A percentile compares a stretch with the other conserved stretches of the same genome.
phyloP scores from a whole-genome alignment of 352 stramenopile species.

The Globisporangium splendens region DNA sequence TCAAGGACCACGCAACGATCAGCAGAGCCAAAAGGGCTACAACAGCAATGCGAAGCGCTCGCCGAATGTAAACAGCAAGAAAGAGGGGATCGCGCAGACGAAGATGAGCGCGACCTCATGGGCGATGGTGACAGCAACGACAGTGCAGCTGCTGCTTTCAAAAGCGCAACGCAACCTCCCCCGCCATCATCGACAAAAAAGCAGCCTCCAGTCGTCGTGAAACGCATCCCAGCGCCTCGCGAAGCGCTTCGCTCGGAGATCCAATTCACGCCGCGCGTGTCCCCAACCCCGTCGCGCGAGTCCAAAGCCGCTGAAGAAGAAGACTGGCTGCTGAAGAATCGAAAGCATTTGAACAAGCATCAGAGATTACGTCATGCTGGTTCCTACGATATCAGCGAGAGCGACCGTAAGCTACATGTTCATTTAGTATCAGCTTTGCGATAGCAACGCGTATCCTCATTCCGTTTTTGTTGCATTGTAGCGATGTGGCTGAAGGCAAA shows the following conservation, averaged over 20 bases:
- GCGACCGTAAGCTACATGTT: constrained; percentile 44
- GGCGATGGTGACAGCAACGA: neutral
- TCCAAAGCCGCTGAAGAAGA: constrained; percentile 81
- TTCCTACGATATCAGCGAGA: constrained; percentile 83
- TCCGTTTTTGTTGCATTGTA: constrained; percentile 10
- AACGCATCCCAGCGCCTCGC: constrained; percentile 40
- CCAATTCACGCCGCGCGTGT: constrained; percentile 72
- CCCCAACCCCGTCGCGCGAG: constrained; percentile 72
- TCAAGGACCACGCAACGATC: neutral
- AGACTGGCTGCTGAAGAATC: constrained; percentile 83
- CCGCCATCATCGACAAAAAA: too few relatives aligned
- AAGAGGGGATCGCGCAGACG: neutral
- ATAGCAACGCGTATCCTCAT: neutral
- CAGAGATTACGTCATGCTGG: constrained; percentile 43
- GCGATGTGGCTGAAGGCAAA: constrained; percentile 86
- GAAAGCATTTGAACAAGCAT: constrained; percentile 73
- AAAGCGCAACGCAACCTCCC: constrained; percentile 9
- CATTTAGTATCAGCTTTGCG: neutral
- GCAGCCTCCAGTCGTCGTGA: neutral
- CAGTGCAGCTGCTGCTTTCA: neutral
- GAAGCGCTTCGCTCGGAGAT: constrained; percentile 43
- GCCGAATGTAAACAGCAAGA: neutral
- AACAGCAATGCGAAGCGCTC: too few relatives aligned
- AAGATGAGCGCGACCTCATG: constrained; percentile 10
- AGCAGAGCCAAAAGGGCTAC: too few relatives aligned